Percentiles rank a stretch among this genome's conserved stretches.
Evolutionary conservation across 2,329 filamentous ascomycete genomes (phyloP).

Genomic region (Epichloe brachyelytri): DNA sequence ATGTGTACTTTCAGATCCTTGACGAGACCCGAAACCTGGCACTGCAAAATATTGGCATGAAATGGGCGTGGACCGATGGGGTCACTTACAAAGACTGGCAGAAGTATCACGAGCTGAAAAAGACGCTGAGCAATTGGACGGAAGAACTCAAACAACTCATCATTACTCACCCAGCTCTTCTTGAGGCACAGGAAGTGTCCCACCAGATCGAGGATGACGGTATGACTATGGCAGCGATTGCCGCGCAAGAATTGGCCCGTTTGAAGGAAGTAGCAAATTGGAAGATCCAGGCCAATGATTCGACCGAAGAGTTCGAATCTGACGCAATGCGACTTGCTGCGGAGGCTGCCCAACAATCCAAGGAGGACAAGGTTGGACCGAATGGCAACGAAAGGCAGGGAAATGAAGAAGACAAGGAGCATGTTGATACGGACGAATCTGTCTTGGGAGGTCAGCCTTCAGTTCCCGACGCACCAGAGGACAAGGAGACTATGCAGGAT

Average conservation of each 20-base stretch:
- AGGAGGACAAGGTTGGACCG: constrained; percentile 9
- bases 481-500: neutral
- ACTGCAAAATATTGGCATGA: constrained; percentile 82
- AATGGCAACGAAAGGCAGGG: constrained; percentile 1
- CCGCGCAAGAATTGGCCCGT: constrained; percentile 65
- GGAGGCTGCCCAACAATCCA: constrained; percentile 24
- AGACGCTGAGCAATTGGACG: constrained; percentile 73
- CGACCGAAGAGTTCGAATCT: constrained; percentile 65
- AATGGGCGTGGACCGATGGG: constrained; percentile 91
- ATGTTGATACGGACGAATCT: constrained; percentile 3
- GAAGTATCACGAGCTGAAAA: constrained; percentile 81
- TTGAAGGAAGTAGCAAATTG: constrained; percentile 75
- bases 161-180: constrained; percentile 57
- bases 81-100: constrained; percentile 96
- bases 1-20: constrained; percentile 70
- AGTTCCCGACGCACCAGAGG: neutral
- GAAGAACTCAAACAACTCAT: constrained; percentile 67
- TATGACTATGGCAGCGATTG: constrained; percentile 66
- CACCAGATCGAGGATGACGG: constrained; percentile 61
- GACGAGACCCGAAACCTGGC: constrained; percentile 73
- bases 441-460: neutral
- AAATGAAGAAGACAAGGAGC: neutral
- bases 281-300: constrained; percentile 68
- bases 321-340: constrained; percentile 48
- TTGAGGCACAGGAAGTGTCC: constrained; percentile 52